Conservation (phyloP, 2,329 filamentous ascomycete genomes). For the Aspergillus texensis region DNA sequence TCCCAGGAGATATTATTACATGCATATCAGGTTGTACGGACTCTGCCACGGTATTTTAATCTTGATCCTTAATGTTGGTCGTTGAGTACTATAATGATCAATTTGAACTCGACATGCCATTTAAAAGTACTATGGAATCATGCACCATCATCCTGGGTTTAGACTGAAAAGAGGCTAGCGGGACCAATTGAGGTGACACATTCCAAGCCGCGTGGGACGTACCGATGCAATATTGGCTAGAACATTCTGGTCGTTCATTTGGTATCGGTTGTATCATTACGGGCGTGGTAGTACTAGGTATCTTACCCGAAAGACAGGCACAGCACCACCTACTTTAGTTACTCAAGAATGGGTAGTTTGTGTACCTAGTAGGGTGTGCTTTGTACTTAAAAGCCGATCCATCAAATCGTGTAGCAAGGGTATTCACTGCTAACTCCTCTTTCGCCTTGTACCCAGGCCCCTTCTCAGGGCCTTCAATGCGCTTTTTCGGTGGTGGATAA, state of each 20-base stretch:
- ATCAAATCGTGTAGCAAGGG: no score
- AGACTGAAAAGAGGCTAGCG: not conserved
- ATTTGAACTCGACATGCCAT: not conserved
- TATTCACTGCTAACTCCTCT: not conserved
- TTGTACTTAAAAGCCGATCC: not conserved
- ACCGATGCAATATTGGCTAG: not conserved
- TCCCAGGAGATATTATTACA: not conserved
- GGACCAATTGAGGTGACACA: not conserved
- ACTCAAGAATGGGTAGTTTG: not conserved
- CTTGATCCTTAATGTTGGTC: not conserved
- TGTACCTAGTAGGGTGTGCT: not conserved
- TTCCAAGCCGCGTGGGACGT: conserved; percentile 1
- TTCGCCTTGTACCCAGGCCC: not conserved
- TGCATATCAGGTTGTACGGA: not conserved
- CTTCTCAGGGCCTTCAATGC: not conserved
- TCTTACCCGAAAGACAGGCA: not conserved
- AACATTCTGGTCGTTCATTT: conserved; percentile 4
- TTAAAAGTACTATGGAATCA: not conserved
- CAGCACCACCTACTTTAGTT: not conserved
- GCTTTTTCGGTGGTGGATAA: not conserved
- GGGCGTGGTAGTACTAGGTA: not conserved
- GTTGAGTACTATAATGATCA: not conserved
- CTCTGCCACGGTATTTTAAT: not conserved
- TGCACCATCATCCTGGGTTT: not conserved
- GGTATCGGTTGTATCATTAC: not conserved